These are phyloP conservation scores for Leishmania tarentolae DNA, from an alignment of 208 protist species.

Conservation along the genomic window DNA sequence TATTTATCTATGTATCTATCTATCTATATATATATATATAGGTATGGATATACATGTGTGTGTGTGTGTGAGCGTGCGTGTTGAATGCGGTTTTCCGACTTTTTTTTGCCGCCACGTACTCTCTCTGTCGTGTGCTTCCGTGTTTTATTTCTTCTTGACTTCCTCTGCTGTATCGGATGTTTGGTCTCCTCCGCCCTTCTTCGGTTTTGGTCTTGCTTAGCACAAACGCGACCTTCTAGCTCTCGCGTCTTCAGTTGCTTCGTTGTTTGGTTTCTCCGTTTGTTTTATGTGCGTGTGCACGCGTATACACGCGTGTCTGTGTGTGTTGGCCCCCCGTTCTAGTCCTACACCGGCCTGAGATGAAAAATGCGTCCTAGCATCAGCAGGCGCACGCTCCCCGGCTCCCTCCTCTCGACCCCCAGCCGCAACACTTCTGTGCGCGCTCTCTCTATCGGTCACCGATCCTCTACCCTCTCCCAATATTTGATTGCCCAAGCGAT, in stretches of 20 bases:
- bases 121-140: background rate
- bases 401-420: too few relatives aligned
- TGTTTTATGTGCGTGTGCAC: too few relatives aligned
- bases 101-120: background rate
- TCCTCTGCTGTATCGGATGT: background rate
- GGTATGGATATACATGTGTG: too few relatives aligned
- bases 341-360: background rate
- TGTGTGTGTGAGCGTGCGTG: background rate
- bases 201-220: too few relatives aligned
- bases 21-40: too few relatives aligned
- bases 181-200: too few relatives aligned
- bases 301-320: background rate
- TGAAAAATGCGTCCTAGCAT: background rate
- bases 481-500: background rate
- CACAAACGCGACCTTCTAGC: too few relatives aligned
- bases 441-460: background rate
- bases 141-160: background rate
- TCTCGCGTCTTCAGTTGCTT: too few relatives aligned
- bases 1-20: background rate
- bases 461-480: background rate
- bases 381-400: background rate
- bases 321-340: background rate
- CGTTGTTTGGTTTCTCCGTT: too few relatives aligned
- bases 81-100: background rate
- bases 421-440: background rate